phyloP scores from a whole-genome alignment of 306 rosid species.

The Casuarina cunninghamiana region DNA sequence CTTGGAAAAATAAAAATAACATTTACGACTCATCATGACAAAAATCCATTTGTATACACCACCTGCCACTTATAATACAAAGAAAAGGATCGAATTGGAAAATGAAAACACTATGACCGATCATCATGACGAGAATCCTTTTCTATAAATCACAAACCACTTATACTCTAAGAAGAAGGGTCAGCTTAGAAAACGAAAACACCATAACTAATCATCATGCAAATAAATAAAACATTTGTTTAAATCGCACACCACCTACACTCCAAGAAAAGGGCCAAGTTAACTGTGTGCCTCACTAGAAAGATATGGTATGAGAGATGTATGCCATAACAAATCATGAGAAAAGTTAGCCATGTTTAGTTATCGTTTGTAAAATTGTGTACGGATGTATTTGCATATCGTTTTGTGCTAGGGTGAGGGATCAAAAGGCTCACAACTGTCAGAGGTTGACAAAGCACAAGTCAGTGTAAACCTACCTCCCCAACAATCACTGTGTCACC shows the following conservation, averaged over 20 bases:
- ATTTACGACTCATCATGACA: not conserved
- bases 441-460: slow-evolving; percentile 12
- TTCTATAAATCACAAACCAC: no score
- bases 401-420: slow-evolving; percentile 6
- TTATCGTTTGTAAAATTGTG: slow-evolving; percentile 1
- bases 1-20: not conserved
- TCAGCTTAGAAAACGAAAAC: no score
- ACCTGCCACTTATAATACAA: not conserved
- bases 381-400: not conserved
- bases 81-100: no score
- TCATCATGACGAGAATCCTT: no score
- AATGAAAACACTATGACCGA: no score
- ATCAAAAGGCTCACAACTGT: slow-evolving; percentile 23
- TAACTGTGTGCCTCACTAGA: slow-evolving; percentile 13
- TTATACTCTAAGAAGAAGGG: no score
- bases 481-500: slow-evolving; percentile 81
- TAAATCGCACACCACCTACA: not conserved
- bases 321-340: slow-evolving; percentile 11
- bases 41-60: not conserved
- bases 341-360: slow-evolving; percentile 9
- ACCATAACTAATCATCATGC: no score
- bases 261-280: slow-evolving; percentile 8
- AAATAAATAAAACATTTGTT: not conserved
- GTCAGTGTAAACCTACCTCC: slow-evolving; percentile 50
- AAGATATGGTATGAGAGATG: slow-evolving; percentile 5